phyloP scores from a whole-genome alignment of 208 protist genomes.

The Acanthamoeba royreba region DNA sequence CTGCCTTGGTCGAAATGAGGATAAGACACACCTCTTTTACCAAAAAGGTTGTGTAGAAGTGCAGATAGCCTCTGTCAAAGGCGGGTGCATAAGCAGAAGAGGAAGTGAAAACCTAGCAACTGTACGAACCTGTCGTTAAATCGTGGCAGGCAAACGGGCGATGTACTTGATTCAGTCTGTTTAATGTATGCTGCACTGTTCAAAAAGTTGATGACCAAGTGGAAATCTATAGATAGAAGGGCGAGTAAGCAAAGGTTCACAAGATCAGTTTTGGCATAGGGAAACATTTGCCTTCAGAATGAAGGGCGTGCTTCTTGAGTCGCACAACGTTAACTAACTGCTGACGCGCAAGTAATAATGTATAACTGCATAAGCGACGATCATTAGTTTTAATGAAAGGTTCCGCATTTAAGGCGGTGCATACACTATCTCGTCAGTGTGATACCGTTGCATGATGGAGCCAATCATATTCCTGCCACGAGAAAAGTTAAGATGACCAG shows the following conservation, averaged over 20 bases:
- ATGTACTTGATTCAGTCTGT: constrained; percentile 59
- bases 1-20: constrained; percentile 58
- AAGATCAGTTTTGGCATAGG: neutral
- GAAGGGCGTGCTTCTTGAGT: constrained; percentile 64
- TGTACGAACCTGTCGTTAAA: constrained; percentile 48
- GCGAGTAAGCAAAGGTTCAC: neutral
- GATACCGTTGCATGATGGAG: neutral
- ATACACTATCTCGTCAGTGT: constrained; percentile 24
- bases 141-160: constrained; percentile 66
- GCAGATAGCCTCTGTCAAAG: constrained; percentile 51
- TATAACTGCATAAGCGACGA: constrained; percentile 45
- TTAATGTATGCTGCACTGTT: constrained; percentile 48
- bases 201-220: constrained; percentile 69
- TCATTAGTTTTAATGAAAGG: no score
- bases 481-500: neutral
- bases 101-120: neutral
- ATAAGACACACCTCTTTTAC: constrained; percentile 46
- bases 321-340: constrained; percentile 65
- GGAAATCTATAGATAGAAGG: constrained; percentile 44
- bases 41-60: constrained; percentile 66
- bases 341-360: constrained; percentile 55
- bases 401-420: neutral
- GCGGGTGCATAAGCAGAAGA: neutral
- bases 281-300: constrained; percentile 42
- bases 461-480: neutral